These are phyloP conservation scores for Scenedesmus sp. DNA, from an alignment of 163 green algal genomes.

Conservation along the genomic window DNA sequence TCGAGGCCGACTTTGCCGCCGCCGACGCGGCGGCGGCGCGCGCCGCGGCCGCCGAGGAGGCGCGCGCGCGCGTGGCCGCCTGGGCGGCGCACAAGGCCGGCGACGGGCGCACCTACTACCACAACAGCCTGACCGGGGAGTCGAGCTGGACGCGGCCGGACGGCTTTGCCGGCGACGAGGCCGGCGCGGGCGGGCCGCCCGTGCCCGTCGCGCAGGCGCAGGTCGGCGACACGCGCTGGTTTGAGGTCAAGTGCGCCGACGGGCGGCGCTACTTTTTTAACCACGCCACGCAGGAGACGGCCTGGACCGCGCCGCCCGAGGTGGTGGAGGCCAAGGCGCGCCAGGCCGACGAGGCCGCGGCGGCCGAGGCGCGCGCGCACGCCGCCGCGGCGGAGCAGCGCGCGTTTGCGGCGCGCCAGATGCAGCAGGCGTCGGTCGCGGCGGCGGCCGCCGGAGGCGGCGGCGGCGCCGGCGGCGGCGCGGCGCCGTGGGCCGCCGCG, in stretches of 20 bases:
- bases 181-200: not conserved
- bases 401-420: constrained; percentile 5
- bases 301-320: constrained; percentile 44
- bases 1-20: constrained; percentile 33
- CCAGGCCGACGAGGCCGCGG: constrained; percentile 26
- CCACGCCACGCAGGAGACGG: constrained; percentile 60
- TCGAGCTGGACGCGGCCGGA: constrained; percentile 73
- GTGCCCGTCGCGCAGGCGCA: constrained; percentile 56
- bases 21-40: not conserved
- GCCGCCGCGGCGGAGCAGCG: constrained; percentile 33
- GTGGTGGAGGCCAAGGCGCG: constrained; percentile 26
- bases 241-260: constrained; percentile 82
- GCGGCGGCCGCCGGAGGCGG: not conserved
- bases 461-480: not conserved
- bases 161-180: constrained; percentile 67
- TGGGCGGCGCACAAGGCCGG: constrained; percentile 81
- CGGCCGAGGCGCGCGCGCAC: not conserved
- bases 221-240: constrained; percentile 74
- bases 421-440: constrained; percentile 20
- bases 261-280: constrained; percentile 88
- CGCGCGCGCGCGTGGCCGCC: not conserved
- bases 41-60: not conserved
- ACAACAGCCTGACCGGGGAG: constrained; percentile 80
- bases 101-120: constrained; percentile 80
- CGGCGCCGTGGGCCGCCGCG: too few relatives aligned